phyloP scores from a whole-genome alignment of 2,329 filamentous ascomycete species.

The Monosporascus sp. region DNA sequence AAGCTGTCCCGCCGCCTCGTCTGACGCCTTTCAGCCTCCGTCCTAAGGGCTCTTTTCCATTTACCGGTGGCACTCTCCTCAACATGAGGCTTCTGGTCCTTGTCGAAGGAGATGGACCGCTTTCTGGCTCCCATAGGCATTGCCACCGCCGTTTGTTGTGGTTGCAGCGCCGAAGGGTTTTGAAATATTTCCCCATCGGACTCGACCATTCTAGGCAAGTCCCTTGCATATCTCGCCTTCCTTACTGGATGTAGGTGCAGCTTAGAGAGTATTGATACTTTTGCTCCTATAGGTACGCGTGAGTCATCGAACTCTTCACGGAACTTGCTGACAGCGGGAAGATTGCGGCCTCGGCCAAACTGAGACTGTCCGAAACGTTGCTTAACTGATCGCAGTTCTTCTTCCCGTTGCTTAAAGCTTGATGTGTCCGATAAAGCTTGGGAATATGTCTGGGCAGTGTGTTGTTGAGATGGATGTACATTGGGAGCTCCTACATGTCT shows the following conservation, averaged over 20 bases:
- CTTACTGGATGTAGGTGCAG: slow-evolving; percentile 28
- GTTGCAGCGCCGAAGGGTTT: neutral
- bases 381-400: slow-evolving; percentile 33
- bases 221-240: neutral
- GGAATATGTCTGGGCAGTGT: slow-evolving; percentile 13
- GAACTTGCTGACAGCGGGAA: slow-evolving; percentile 34
- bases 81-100: slow-evolving; percentile 2
- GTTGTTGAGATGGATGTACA: slow-evolving; percentile 5
- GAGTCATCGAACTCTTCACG: slow-evolving; percentile 33
- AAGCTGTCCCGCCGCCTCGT: neutral
- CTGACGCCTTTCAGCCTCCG: slow-evolving; percentile 6
- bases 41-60: slow-evolving; percentile 8
- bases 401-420: slow-evolving; percentile 33
- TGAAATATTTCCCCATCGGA: neutral
- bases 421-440: slow-evolving; percentile 29
- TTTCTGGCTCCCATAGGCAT: neutral
- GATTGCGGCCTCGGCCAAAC: slow-evolving; percentile 22
- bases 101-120: neutral
- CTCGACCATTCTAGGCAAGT: neutral
- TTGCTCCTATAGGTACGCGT: slow-evolving; percentile 8
- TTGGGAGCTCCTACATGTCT: slow-evolving; percentile 6
- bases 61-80: slow-evolving; percentile 5
- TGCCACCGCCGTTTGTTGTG: neutral
- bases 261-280: slow-evolving; percentile 30
- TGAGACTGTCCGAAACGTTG: slow-evolving; percentile 35